These are phyloP conservation scores for Trypanosoma conorhini DNA, from an alignment of 208 protist genomes.

Conservation along the genomic window DNA sequence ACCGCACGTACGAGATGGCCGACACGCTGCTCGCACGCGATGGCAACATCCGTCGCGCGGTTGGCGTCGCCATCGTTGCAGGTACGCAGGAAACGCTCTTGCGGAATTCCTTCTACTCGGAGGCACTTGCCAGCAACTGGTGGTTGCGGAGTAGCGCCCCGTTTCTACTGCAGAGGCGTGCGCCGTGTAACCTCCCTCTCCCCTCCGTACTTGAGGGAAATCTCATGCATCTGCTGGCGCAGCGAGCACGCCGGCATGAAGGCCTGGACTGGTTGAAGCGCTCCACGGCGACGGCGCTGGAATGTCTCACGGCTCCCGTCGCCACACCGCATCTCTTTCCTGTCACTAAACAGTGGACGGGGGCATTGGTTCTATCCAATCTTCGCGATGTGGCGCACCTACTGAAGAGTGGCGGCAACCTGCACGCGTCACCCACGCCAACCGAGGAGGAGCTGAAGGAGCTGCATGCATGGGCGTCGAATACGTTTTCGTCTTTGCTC, in stretches of 20 bases:
- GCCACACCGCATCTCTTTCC: conserved; percentile 8
- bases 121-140: conserved; percentile 29
- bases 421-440: not conserved
- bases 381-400: conserved; percentile 9
- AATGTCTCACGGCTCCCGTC: conserved; percentile 5
- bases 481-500: conserved; percentile 32
- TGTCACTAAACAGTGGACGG: conserved; percentile 27
- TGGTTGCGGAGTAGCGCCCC: conserved; percentile 25
- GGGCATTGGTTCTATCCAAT: conserved; percentile 24
- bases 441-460: not conserved
- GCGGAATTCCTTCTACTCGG: conserved; percentile 23
- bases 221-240: conserved; percentile 23
- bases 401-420: not conserved
- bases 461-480: conserved; percentile 11
- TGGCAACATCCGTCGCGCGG: conserved; percentile 24
- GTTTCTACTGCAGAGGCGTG: not conserved
- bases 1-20: conserved; percentile 21
- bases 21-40: conserved; percentile 19
- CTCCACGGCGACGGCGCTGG: conserved; percentile 11
- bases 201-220: conserved; percentile 9
- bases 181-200: not conserved
- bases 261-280: conserved; percentile 21
- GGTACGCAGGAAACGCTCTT: conserved; percentile 25
- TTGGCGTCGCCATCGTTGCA: conserved; percentile 23
- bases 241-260: conserved; percentile 11